Conservation (phyloP, 441 rosid species). For the Gossypium gossypioides region DNA sequence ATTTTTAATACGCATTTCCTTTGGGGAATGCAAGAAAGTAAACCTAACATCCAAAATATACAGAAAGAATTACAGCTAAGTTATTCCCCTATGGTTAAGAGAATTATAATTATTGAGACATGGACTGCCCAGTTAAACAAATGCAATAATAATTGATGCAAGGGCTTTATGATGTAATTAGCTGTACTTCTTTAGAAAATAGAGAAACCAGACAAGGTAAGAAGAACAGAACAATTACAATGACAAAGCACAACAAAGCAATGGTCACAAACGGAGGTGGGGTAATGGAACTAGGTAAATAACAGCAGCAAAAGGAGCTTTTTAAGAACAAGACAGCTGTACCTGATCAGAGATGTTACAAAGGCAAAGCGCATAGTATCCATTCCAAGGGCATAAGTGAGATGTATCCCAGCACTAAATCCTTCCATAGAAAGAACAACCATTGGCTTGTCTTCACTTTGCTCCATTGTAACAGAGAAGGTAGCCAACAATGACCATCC, state of each 20-base stretch:
- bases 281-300: neutral
- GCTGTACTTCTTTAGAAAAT: neutral
- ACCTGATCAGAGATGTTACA: conserved; percentile 94
- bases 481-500: conserved; percentile 99
- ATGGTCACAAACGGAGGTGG: neutral
- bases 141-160: neutral
- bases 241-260: neutral
- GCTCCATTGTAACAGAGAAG: conserved; percentile 98
- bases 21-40: conserved; percentile 98
- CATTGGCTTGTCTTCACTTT: conserved; percentile 88
- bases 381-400: conserved; percentile 87
- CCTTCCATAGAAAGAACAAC: conserved; percentile 96
- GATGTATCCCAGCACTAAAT: conserved; percentile 92
- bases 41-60: conserved; percentile 47
- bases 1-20: conserved; percentile 94
- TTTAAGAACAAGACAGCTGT: conserved; percentile 11
- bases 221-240: conserved; percentile 4
- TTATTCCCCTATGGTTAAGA: neutral
- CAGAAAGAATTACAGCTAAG: conserved; percentile 1
- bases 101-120: neutral
- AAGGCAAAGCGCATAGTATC: conserved; percentile 99
- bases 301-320: neutral
- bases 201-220: conserved; percentile 1
- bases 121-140: conserved; percentile 2
- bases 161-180: neutral